Percentiles rank a stretch among this genome's conserved stretches.
These are phyloP conservation scores for Pseudozyma sp. DNA, from an alignment of 1,284 basidiomycete genomes.

Conservation along the genomic window DNA sequence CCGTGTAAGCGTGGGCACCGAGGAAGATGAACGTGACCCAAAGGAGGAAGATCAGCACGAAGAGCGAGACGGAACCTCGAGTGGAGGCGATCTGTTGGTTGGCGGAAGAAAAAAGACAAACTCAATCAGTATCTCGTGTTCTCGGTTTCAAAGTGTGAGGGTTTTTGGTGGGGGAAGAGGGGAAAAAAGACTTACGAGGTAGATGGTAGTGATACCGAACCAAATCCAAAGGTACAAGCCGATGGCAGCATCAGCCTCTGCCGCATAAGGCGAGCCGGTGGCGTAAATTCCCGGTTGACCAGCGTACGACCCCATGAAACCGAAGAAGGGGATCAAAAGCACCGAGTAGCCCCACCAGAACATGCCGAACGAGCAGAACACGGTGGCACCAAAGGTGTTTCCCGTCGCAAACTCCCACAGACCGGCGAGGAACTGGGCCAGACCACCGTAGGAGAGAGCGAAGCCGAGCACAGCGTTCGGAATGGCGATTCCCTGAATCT, in stretches of 20 bases:
- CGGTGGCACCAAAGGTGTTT: slow-evolving; percentile 58
- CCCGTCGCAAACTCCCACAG: slow-evolving; percentile 58
- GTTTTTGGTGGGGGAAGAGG: too few species aligned
- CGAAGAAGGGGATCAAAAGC: slow-evolving; percentile 57
- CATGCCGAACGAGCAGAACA: slow-evolving; percentile 49
- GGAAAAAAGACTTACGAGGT: slow-evolving; percentile 21
- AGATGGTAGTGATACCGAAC: slow-evolving; percentile 58
- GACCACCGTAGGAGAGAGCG: slow-evolving; percentile 43
- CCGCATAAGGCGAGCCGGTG: slow-evolving; percentile 22
- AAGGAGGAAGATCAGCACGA: slow-evolving; percentile 41
- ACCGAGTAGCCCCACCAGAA: slow-evolving; percentile 61
- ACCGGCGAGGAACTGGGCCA: slow-evolving; percentile 55
- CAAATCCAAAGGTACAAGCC: slow-evolving; percentile 55
- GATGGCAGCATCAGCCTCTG: slow-evolving; percentile 36
- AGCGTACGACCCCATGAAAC: slow-evolving; percentile 44
- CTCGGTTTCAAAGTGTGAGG: too few species aligned
- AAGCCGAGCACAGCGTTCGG: slow-evolving; percentile 47
- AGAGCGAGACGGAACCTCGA: slow-evolving; percentile 42
- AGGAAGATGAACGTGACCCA: slow-evolving; percentile 50
- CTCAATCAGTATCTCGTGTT: too few species aligned
- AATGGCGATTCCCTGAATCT: slow-evolving; percentile 37
- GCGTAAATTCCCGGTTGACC: slow-evolving; percentile 49
- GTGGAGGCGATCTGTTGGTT: slow-evolving; percentile 16
- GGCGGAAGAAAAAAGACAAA: too few species aligned
- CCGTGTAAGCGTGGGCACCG: slow-evolving; percentile 28